Conservation (phyloP, 352 stramenopile species). For the Phytophthora meadii region DNA sequence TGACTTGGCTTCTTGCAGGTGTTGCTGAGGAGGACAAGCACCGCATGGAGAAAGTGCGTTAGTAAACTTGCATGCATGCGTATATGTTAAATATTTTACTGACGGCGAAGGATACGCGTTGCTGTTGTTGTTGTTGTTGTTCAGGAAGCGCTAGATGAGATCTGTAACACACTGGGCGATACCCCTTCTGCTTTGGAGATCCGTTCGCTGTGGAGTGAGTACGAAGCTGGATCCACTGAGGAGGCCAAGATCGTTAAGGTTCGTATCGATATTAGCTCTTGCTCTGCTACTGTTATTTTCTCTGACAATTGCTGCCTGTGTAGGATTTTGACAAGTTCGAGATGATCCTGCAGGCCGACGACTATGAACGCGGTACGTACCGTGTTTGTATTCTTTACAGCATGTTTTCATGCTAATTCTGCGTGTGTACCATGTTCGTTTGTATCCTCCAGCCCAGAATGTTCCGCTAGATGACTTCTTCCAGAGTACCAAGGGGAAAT, state of each 20-base stretch:
- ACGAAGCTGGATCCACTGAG: constrained; percentile 81
- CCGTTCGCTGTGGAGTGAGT: constrained; percentile 85
- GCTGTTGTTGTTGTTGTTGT: background rate
- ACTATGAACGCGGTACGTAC: constrained; percentile 90
- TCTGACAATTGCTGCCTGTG: constrained; percentile 1
- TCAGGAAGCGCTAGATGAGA: constrained; percentile 73
- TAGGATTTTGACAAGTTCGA: constrained; percentile 96
- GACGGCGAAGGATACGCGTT: background rate
- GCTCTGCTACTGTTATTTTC: background rate
- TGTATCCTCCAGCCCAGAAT: constrained; percentile 49
- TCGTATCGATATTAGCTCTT: background rate
- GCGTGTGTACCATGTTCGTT: background rate
- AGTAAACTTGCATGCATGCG: background rate
- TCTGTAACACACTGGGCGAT: constrained; percentile 66
- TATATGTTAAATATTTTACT: background rate
- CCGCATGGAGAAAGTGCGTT: constrained; percentile 81
- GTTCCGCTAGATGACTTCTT: constrained; percentile 81
- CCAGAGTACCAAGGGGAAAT: constrained; percentile 82
- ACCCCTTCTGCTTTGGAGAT: constrained; percentile 67
- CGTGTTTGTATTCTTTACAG: background rate
- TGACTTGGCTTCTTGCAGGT: constrained; percentile 37
- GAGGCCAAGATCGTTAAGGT: constrained; percentile 92
- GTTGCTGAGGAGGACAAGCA: constrained; percentile 92
- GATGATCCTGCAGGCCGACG: constrained; percentile 95
- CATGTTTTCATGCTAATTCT: constrained; percentile 1